phyloP scores from a whole-genome alignment of 306 rosid genomes.

The Fagus sylvatica region DNA sequence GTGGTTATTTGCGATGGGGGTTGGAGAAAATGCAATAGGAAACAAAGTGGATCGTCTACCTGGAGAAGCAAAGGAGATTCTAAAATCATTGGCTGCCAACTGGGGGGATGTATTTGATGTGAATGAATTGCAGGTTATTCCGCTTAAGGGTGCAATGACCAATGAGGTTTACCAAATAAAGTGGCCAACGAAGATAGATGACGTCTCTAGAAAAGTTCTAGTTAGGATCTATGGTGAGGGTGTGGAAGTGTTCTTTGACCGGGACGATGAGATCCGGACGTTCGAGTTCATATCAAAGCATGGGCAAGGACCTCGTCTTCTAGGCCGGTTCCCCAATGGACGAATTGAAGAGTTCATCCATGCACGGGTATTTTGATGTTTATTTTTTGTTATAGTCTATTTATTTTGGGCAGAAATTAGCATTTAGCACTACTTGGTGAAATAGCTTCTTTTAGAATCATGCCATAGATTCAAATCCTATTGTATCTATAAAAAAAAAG shows the following conservation, averaged over 20 bases:
- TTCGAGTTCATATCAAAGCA: conserved; percentile 78
- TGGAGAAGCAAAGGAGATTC: conserved; percentile 66
- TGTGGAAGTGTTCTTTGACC: conserved; percentile 70
- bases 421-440: too few relatives aligned
- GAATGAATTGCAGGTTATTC: conserved; percentile 64
- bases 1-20: not conserved
- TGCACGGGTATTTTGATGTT: conserved; percentile 59
- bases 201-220: conserved; percentile 65
- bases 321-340: conserved; percentile 74
- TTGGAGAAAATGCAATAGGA: conserved; percentile 32
- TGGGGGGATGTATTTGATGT: conserved; percentile 73
- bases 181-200: conserved; percentile 65
- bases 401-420: too few relatives aligned
- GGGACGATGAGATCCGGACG: conserved; percentile 58
- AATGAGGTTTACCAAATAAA: conserved; percentile 81
- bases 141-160: conserved; percentile 89
- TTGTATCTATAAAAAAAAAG: too few relatives aligned
- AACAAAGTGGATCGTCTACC: conserved; percentile 55
- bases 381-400: conserved; percentile 5
- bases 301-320: conserved; percentile 81
- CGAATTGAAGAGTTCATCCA: conserved; percentile 88
- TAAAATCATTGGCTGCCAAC: conserved; percentile 58
- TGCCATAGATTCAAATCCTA: too few relatives aligned
- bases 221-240: conserved; percentile 89
- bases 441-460: too few relatives aligned